phyloP scores from a whole-genome alignment of 805 yeast species.

The Naumovozyma baii region DNA sequence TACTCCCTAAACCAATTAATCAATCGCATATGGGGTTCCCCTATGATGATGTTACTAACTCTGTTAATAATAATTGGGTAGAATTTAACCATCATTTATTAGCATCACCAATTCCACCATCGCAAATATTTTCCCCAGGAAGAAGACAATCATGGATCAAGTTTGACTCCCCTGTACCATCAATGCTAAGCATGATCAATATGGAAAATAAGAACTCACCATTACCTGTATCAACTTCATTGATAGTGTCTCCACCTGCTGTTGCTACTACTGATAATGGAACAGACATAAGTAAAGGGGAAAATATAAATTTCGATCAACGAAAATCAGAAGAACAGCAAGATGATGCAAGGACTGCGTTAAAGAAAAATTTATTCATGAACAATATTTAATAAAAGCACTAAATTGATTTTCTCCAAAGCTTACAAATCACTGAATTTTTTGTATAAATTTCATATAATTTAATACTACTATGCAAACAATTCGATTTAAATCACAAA shows the following conservation, averaged over 20 bases:
- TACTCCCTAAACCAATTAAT: neutral
- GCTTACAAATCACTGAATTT: neutral
- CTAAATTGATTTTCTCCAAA: too few relatives aligned
- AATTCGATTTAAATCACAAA: too few relatives aligned
- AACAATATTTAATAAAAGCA: too few relatives aligned
- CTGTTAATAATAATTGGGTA: neutral
- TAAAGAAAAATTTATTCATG: conserved; percentile 8
- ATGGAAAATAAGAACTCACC: neutral
- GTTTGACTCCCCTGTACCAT: neutral
- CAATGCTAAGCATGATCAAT: neutral
- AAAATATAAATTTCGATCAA: too few relatives aligned
- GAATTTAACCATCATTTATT: neutral
- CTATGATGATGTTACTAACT: neutral
- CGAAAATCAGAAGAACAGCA: conserved; percentile 1
- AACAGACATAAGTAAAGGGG: too few relatives aligned
- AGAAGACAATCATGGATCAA: neutral
- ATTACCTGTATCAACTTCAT: neutral
- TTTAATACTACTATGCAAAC: too few relatives aligned
- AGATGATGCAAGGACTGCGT: conserved; percentile 23
- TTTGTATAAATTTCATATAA: neutral
- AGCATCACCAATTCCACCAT: neutral
- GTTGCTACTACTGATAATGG: too few relatives aligned
- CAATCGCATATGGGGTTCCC: neutral
- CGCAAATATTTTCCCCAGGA: neutral
- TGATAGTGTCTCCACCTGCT: too few relatives aligned